Evolutionary conservation across 768 basidiomycete species (phyloP).

Genomic region (Lactarius sanguifluus): DNA sequence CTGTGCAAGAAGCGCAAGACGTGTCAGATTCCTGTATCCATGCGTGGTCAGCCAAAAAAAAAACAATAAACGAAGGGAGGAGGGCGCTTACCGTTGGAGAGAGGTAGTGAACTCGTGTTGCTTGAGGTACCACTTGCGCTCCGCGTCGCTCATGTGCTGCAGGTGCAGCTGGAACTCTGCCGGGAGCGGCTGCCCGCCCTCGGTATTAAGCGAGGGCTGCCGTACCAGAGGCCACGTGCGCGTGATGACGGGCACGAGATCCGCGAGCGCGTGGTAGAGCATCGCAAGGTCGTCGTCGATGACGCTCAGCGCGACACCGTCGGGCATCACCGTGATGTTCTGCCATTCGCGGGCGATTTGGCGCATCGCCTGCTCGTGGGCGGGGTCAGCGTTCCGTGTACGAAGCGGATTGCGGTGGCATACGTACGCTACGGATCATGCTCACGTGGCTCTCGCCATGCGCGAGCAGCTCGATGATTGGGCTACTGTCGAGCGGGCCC

Average conservation of each 20-base stretch:
- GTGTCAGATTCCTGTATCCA: conserved; percentile 20
- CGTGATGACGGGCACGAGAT: conserved; percentile 14
- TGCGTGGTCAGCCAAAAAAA: too few species aligned
- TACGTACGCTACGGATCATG: conserved; percentile 17
- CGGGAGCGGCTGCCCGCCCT: conserved; percentile 16
- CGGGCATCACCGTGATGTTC: conserved; percentile 18
- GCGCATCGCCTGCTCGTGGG: conserved; percentile 3
- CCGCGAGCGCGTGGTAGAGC: conserved; percentile 5
- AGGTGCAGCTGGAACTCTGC: conserved; percentile 6
- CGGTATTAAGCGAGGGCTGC: conserved; percentile 18
- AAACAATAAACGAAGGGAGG: background rate
- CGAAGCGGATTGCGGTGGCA: background rate
- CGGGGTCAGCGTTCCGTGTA: background rate
- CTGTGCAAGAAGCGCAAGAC: conserved; percentile 21
- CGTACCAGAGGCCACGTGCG: conserved; percentile 19
- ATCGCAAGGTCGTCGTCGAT: conserved; percentile 14
- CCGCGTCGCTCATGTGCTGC: conserved; percentile 13
- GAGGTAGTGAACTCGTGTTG: conserved; percentile 27
- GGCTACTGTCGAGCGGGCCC: conserved; percentile 11
- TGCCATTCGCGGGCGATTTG: conserved; percentile 17
- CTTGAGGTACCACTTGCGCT: conserved; percentile 25
- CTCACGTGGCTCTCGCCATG: conserved; percentile 3
- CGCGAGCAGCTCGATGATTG: conserved; percentile 9
- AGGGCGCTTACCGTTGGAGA: conserved; percentile 15
- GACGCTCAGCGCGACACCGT: conserved; percentile 4